Conservation (phyloP, 2,329 filamentous ascomycete genomes). For the Penicillium expansum region DNA sequence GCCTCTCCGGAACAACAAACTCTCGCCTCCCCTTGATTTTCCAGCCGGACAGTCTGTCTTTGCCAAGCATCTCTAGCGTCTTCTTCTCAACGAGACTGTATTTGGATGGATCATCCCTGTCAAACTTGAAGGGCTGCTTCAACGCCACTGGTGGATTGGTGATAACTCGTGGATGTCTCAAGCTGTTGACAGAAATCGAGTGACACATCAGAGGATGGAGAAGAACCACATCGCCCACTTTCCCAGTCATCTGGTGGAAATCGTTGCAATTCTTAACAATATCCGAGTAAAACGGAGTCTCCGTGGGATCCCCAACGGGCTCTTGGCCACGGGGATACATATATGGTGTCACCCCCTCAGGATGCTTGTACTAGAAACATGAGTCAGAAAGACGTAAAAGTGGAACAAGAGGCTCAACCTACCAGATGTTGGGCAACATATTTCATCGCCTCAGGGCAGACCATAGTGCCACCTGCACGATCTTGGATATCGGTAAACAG, state of each 20-base stretch:
- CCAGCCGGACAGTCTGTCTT: conserved; percentile 49
- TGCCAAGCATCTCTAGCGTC: conserved; percentile 50
- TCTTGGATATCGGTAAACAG: conserved; percentile 63
- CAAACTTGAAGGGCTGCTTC: conserved; percentile 52
- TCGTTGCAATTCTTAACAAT: conserved; percentile 40
- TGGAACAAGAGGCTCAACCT: not conserved
- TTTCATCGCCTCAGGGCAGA: conserved; percentile 60
- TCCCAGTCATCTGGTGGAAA: conserved; percentile 54
- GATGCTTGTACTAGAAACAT: conserved; percentile 51
- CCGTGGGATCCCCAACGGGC: conserved; percentile 12
- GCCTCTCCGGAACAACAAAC: conserved; percentile 46
- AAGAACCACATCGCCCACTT: conserved; percentile 54
- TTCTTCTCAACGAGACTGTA: conserved; percentile 55
- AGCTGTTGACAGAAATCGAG: conserved; percentile 50
- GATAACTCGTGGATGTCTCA: conserved; percentile 51
- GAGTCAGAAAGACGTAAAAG: not conserved
- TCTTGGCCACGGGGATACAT: conserved; percentile 58
- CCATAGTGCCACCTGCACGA: conserved; percentile 62
- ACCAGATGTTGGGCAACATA: conserved; percentile 57
- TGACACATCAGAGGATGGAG: conserved; percentile 58
- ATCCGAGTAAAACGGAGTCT: conserved; percentile 37
- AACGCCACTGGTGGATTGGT: conserved; percentile 55
- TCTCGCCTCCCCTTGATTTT: conserved; percentile 47
- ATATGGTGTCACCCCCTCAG: conserved; percentile 63
- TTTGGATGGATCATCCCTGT: conserved; percentile 43